Base-by-base conservation (phyloP, 2,329 filamentous ascomycete species). In the Diaporthe sp. region DNA sequence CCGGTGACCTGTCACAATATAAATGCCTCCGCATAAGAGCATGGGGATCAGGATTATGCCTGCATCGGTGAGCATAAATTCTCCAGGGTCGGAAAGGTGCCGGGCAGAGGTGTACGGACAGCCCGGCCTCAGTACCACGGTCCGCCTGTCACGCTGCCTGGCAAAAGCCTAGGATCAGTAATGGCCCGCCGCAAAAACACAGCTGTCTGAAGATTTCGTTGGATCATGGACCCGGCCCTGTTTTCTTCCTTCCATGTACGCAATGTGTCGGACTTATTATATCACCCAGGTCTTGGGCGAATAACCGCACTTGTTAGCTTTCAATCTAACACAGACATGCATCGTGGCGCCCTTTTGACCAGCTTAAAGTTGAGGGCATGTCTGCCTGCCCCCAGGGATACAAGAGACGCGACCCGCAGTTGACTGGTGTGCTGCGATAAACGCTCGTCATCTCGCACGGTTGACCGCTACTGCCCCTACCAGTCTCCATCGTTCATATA, bases 41-140 rank as follows among this genome's bases (percentile, higher is more conserved):
- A 46, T 13, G 60, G 60, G 25, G 25, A 13, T 31, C 60, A 31
- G 25, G 25, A 3, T 65, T 22, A 31, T 46, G 39, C 17, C 39
- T 22, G n/a, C 25, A 65, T 42, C 25, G 60, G 60, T 34, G 60
- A 46, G 60, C 42, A 65, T 34, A 34, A 34, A 65, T 4, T 65
- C 25, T 25, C 60, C 60, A 46, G n/a, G 60, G 25, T 65, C 42
- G 60, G 60, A 46, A 46, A 65, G 25, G n/a, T 65, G 25, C 60
- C 60, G 60, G 25, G 42, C 25, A 65, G 8, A 46, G n/a, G 13
- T 46, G 19, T 44, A 34, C 42, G 60, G 60, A 3, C 42, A 42
- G 42, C 25, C 39, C 8, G 39, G 25, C 28, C 8, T 44, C 7
- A 15, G 37, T 31, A 46, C 39, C 60, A 65, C 39, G 25, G 60